Percentiles rank a stretch among this genome's conserved stretches.
phyloP scores from a whole-genome alignment of 331 rosid species.

The Phaseolus coccineus region DNA sequence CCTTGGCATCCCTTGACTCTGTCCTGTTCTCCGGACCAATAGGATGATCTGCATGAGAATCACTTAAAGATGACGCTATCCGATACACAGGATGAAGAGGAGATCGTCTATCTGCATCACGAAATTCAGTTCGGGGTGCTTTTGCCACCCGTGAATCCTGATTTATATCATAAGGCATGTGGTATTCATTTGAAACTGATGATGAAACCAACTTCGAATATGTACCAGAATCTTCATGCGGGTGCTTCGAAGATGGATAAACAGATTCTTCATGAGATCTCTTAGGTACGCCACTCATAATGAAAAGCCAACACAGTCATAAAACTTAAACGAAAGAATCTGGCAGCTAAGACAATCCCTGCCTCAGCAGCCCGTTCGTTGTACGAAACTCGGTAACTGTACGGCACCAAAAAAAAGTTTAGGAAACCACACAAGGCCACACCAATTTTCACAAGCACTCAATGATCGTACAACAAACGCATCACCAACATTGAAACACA shows the following conservation, averaged over 20 bases:
- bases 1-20: constrained; percentile 79
- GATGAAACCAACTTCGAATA: constrained; percentile 63
- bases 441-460: constrained; percentile 18
- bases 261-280: constrained; percentile 81
- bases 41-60: constrained; percentile 59
- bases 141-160: constrained; percentile 65
- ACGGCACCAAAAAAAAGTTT: constrained; percentile 39
- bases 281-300: constrained; percentile 82
- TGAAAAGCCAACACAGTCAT: constrained; percentile 41
- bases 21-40: constrained; percentile 56
- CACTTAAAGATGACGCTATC: constrained; percentile 59
- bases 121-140: constrained; percentile 67
- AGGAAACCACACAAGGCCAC: constrained; percentile 31
- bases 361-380: constrained; percentile 23
- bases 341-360: constrained; percentile 31
- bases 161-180: constrained; percentile 58
- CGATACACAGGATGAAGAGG: constrained; percentile 66
- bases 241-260: constrained; percentile 72
- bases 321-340: constrained; percentile 44
- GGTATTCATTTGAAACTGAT: constrained; percentile 65
- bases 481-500: constrained; percentile 29
- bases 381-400: constrained; percentile 29
- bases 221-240: constrained; percentile 70
- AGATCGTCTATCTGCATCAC: constrained; percentile 72
- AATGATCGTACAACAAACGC: constrained; percentile 15